Conservation (phyloP, 768 basidiomycete genomes). For the Gyrodon lividus region DNA sequence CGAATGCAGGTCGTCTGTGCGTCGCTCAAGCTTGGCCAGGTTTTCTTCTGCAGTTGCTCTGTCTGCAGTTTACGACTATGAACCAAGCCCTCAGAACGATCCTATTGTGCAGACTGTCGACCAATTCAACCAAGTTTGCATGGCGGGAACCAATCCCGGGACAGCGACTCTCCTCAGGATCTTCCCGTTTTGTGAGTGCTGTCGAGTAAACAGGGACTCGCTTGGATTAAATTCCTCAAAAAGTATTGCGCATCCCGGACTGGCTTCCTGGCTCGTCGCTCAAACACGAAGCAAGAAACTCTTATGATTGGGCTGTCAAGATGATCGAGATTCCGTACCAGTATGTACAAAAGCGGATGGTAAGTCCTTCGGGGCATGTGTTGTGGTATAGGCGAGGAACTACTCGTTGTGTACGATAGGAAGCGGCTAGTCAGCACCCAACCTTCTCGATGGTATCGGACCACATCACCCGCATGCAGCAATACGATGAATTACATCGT, state of each 20-base stretch:
- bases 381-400: too few species aligned
- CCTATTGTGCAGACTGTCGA: too few species aligned
- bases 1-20: not conserved
- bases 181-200: constrained; percentile 8
- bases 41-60: not conserved
- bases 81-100: not conserved
- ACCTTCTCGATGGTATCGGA: constrained; percentile 3
- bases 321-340: not conserved
- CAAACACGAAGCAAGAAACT: not conserved
- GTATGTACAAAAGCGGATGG: not conserved
- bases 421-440: not conserved
- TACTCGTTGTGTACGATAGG: not conserved
- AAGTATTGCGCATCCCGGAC: constrained; percentile 23
- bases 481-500: not conserved
- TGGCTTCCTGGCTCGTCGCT: constrained; percentile 10
- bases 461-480: not conserved
- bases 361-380: not conserved
- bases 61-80: constrained; percentile 4
- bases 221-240: too few species aligned
- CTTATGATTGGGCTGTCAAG: not conserved
- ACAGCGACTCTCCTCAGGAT: not conserved
- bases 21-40: not conserved
- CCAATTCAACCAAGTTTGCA: too few species aligned
- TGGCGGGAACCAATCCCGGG: not conserved
- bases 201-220: too few species aligned